Base-by-base conservation (phyloP, 495 filamentous ascomycete genomes). In the Xylaria longipes region DNA sequence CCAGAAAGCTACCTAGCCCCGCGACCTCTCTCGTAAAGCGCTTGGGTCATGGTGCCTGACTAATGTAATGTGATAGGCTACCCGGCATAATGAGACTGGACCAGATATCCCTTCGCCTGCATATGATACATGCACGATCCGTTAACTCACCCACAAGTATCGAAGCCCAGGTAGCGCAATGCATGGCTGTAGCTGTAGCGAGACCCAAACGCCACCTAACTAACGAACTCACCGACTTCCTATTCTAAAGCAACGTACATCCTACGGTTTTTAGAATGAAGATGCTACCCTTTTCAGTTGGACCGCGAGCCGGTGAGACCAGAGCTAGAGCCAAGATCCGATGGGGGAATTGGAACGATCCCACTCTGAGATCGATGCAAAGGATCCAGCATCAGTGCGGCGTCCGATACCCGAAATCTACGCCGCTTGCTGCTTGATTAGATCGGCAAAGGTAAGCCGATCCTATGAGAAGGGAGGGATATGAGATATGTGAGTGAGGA, bases 381-480 rank as follows among this genome's bases (percentile, higher is more conserved):
- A 15, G 35, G 31, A 22, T 48, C 45, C 48, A 41, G 31, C 43
- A 52, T 70, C 35, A 56, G 68, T 56, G 43, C 68, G 68, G 31
- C 58, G 68, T 61, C 68, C 68, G 68, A 70, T 70, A 70, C 68
- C 68, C 68, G 60, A 70, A 70, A 64, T 64, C 58, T 70, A 15
- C 58, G 27, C 58, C 57, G 37, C 45, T 56, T 27, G 58, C 35
- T 56, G 46, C 58, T 67, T 64, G 46, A 8, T 63, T 22, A 70
- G 68, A 70, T 70, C 68, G 68, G 68, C 46, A 64, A 64, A 12
- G 58, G 46, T 8, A 45, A 56, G 50, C 68, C 58, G 68, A 56
- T 64, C 68, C 46, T 56, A 70, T 64, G 29, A 64, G 58, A 64
- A 64, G 27, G 3, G 39, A 56, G 45, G 31, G 35, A 45, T 5